Conservation (phyloP, 768 basidiomycete genomes). For the Austroboletus eburneus region DNA sequence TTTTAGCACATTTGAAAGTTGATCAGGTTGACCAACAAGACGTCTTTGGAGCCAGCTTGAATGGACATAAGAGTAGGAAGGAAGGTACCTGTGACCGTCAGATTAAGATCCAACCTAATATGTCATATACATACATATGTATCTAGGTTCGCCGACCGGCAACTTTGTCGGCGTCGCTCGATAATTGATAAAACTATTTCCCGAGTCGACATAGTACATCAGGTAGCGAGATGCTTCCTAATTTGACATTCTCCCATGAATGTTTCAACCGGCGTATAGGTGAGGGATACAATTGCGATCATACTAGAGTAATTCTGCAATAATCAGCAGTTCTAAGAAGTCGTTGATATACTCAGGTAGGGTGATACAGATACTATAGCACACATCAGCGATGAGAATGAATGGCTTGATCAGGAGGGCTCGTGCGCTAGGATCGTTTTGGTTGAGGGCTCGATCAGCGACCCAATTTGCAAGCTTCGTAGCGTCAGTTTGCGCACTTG, state of each 20-base stretch:
- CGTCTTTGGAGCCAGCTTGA: conserved; percentile 92
- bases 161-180: conserved; percentile 76
- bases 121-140: too few species aligned
- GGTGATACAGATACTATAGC: too few species aligned
- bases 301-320: conserved; percentile 97
- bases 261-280: conserved; percentile 89
- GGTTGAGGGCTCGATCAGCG: conserved; percentile 60
- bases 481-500: background rate
- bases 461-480: background rate
- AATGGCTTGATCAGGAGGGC: background rate
- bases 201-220: conserved; percentile 89
- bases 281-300: conserved; percentile 89
- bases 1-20: conserved; percentile 97
- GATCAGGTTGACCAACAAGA: conserved; percentile 69
- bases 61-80: conserved; percentile 96
- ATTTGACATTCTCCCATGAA: conserved; percentile 86
- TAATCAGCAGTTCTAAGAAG: conserved; percentile 70
- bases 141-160: too few species aligned
- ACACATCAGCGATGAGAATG: background rate
- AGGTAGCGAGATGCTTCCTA: conserved; percentile 67
- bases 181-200: conserved; percentile 93
- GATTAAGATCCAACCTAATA: conserved; percentile 3
- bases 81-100: conserved; percentile 69
- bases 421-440: conserved; percentile 28
- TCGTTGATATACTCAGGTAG: too few species aligned